Evolutionary conservation across 1,139 yeast species (phyloP).

Genomic region (Insectozyma bohioensis): DNA sequence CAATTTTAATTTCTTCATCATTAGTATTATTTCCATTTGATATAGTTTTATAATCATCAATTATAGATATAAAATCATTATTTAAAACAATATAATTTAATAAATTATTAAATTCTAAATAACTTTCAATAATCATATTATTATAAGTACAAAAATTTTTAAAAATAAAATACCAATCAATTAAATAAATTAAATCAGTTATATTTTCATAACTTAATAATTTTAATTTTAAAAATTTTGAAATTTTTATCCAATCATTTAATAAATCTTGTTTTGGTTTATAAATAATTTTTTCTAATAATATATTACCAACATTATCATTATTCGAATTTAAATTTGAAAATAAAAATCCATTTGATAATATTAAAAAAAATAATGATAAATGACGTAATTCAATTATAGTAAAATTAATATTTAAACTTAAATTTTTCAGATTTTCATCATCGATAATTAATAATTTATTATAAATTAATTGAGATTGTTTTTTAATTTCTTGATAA

Average conservation of each 20-base stretch:
- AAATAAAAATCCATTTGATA: constrained; percentile 26
- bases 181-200: constrained; percentile 26
- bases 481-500: constrained; percentile 14
- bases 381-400: constrained; percentile 17
- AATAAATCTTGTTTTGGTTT: constrained; percentile 17
- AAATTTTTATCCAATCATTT: constrained; percentile 25
- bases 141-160: constrained; percentile 25
- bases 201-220: constrained; percentile 21
- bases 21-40: constrained; percentile 7
- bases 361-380: constrained; percentile 19
- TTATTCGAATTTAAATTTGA: constrained; percentile 13
- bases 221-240: constrained; percentile 22
- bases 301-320: constrained; percentile 7
- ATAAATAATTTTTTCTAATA: constrained; percentile 13
- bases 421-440: constrained; percentile 13
- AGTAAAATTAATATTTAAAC: constrained; percentile 11
- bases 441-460: constrained; percentile 14
- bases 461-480: constrained; percentile 11
- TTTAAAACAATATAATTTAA: constrained; percentile 28
- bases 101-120: constrained; percentile 32
- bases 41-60: constrained; percentile 16
- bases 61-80: constrained; percentile 24
- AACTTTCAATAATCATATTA: constrained; percentile 26
- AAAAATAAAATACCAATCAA: constrained; percentile 31
- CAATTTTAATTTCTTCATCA: constrained; percentile 6